phyloP scores from a whole-genome alignment of 306 rosid genomes.

The Trichosanthes cucumerina region DNA sequence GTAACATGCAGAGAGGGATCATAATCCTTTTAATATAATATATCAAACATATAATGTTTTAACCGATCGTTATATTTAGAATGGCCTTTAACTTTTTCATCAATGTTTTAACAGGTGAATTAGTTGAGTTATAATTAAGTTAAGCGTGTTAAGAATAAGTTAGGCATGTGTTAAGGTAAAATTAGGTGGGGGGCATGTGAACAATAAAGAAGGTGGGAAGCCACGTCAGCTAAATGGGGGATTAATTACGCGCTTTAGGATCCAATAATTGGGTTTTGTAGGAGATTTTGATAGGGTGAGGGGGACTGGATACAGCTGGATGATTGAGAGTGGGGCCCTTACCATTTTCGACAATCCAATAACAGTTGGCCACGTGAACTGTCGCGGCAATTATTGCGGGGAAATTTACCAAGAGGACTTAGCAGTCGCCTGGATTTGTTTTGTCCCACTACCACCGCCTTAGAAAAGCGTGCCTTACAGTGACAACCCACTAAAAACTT shows the following conservation, averaged over 20 bases:
- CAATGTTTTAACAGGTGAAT: too few species aligned
- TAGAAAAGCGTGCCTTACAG: neutral
- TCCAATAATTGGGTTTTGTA: neutral
- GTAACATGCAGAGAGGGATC: too few species aligned
- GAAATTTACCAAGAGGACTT: neutral
- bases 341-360: constrained; percentile 21
- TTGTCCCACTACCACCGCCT: neutral
- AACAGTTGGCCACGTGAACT: constrained; percentile 22
- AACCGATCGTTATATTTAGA: too few species aligned
- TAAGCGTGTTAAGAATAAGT: neutral
- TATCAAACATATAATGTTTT: too few species aligned
- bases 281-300: neutral
- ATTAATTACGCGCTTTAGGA: neutral
- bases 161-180: too few species aligned
- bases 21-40: too few species aligned
- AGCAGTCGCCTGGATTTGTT: neutral
- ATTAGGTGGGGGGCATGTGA: too few species aligned
- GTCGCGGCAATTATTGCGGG: constrained; percentile 18
- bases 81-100: too few species aligned
- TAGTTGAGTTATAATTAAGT: too few species aligned
- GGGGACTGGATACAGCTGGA: constrained; percentile 36
- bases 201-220: neutral
- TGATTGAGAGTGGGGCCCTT: constrained; percentile 16
- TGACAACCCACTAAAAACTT: neutral
- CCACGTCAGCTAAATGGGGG: neutral